These are phyloP conservation scores for Paraurostyla sp. DNA, from an alignment of 73 alveolate genomes.

Conservation along the genomic window DNA sequence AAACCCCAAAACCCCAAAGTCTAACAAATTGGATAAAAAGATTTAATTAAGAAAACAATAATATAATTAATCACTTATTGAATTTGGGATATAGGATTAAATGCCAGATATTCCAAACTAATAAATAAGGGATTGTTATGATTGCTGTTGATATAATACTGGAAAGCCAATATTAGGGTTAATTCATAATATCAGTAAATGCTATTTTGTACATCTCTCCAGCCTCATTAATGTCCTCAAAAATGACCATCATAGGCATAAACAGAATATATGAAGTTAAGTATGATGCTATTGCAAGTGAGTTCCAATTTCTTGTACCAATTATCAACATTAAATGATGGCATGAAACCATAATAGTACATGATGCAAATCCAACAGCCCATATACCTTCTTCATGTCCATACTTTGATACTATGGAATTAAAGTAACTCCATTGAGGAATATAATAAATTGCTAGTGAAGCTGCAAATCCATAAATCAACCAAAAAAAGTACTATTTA, in stretches of 20 bases:
- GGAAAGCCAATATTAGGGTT: conserved; percentile 25
- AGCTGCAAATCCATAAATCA: not conserved
- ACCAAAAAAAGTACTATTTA: conserved; percentile 22
- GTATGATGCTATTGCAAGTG: not conserved
- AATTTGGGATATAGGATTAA: not conserved
- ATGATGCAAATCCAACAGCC: conserved; percentile 32
- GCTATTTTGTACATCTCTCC: not conserved
- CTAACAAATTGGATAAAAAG: too few species aligned
- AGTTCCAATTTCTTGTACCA: conserved; percentile 19
- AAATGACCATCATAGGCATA: not conserved
- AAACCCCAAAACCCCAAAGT: too few species aligned
- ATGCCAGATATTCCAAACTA: not conserved
- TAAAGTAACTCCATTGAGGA: not conserved
- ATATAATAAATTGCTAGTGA: not conserved
- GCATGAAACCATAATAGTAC: not conserved
- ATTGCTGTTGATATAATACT: not conserved
- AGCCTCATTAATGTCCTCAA: not conserved
- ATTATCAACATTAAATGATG: conserved; percentile 14
- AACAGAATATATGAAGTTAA: not conserved
- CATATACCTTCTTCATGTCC: conserved; percentile 19
- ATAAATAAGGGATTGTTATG: not conserved
- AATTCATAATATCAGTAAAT: conserved; percentile 15
- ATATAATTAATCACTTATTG: conserved; percentile 11
- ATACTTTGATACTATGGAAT: not conserved
- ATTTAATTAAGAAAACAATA: too few species aligned